Evolutionary conservation across 306 rosid genomes (phyloP).

Genomic region (Trifolium repens): DNA sequence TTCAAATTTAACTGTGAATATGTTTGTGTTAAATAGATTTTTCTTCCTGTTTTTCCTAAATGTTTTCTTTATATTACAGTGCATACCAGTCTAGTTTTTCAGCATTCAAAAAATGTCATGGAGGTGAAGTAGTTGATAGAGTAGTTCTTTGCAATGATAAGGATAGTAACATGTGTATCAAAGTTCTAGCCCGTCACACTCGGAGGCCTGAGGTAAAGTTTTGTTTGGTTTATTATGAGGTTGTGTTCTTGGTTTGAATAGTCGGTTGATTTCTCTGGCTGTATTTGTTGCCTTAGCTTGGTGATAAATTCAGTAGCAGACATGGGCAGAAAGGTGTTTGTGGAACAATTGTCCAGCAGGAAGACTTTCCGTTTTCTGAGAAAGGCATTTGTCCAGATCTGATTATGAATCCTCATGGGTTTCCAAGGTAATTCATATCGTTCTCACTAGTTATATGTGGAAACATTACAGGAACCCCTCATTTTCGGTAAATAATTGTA

Average conservation of each 20-base stretch:
- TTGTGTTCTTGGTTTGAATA: slow-evolving; percentile 23
- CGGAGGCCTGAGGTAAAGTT: slow-evolving; percentile 90
- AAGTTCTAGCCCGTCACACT: slow-evolving; percentile 79
- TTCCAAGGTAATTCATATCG: slow-evolving; percentile 70
- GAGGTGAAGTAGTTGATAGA: slow-evolving; percentile 90
- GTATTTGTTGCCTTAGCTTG: slow-evolving; percentile 59
- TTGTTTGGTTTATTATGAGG: slow-evolving; percentile 31
- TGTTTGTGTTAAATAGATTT: slow-evolving; percentile 6
- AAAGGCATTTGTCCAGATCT: slow-evolving; percentile 97
- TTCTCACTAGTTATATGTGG: slow-evolving; percentile 25
- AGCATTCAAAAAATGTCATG: slow-evolving; percentile 67
- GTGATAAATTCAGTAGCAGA: slow-evolving; percentile 98
- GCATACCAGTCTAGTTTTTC: slow-evolving; percentile 53
- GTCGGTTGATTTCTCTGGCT: slow-evolving; percentile 36
- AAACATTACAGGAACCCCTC: neutral
- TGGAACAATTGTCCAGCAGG: slow-evolving; percentile 94
- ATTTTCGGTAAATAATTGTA: slow-evolving; percentile 6
- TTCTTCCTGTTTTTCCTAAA: slow-evolving; percentile 37
- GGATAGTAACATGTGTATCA: slow-evolving; percentile 69
- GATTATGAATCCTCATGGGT: slow-evolving; percentile 99
- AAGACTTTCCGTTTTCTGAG: slow-evolving; percentile 96
- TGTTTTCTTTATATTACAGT: slow-evolving; percentile 50
- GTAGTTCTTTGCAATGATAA: slow-evolving; percentile 82
- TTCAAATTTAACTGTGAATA: neutral
- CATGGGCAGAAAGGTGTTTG: slow-evolving; percentile 99